Conservation (phyloP, 1,284 basidiomycete genomes). For the Pulveroboletus sp. region DNA sequence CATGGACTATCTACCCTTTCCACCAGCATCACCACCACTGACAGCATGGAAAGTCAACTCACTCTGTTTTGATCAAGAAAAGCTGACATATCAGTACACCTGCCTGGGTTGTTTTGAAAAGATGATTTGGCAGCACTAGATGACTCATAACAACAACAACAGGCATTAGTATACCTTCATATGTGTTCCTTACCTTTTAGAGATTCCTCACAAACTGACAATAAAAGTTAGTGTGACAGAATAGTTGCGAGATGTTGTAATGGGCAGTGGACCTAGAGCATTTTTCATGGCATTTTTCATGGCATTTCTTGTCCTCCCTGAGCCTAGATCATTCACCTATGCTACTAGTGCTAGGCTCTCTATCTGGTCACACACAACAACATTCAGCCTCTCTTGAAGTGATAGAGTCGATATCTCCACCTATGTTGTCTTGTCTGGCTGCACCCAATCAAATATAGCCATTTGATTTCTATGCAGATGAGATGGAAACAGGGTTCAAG, state of each 20-base stretch:
- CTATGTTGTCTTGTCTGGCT: too few species aligned
- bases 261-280: too few species aligned
- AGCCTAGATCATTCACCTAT: too few species aligned
- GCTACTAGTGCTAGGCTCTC: too few species aligned
- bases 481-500: constrained; percentile 2
- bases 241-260: background rate
- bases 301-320: too few species aligned
- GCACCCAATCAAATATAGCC: background rate
- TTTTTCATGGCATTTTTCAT: too few species aligned
- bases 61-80: background rate
- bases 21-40: background rate
- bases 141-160: background rate
- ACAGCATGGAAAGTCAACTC: too few species aligned
- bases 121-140: background rate
- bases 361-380: too few species aligned
- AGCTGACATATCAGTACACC: background rate
- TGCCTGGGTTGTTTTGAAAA: background rate
- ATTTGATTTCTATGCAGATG: background rate
- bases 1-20: too few species aligned
- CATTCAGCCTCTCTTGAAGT: too few species aligned
- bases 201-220: background rate
- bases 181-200: background rate
- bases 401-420: background rate
- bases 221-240: background rate
- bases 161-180: background rate